Evolutionary conservation across 768 basidiomycete genomes (phyloP).

Genomic region (Hortiboletus campestris): DNA sequence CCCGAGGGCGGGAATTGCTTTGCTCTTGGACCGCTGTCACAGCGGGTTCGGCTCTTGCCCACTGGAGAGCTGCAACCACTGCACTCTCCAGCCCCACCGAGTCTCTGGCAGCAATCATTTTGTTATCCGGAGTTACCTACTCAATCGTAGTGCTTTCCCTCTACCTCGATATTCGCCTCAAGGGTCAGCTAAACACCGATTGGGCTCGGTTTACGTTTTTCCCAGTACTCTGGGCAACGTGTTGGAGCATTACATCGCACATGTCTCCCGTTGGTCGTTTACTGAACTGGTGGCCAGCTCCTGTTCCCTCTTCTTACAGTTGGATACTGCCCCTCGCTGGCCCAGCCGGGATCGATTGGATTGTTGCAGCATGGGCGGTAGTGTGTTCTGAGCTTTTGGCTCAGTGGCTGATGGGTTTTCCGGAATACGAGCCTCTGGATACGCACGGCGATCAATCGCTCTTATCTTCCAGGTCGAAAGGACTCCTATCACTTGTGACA

Average conservation of each 20-base stretch:
- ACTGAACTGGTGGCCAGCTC: constrained; percentile 59
- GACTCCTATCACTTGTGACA: constrained; percentile 36
- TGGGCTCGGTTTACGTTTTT: constrained; percentile 57
- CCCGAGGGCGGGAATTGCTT: constrained; percentile 27
- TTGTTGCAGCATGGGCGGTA: constrained; percentile 73
- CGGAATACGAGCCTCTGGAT: constrained; percentile 16
- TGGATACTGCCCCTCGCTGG: constrained; percentile 66
- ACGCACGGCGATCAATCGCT: not conserved
- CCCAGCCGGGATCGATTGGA: constrained; percentile 65
- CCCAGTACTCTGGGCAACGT: constrained; percentile 65
- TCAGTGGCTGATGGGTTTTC: constrained; percentile 53
- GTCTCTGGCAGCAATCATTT: constrained; percentile 47
- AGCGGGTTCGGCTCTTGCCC: constrained; percentile 41
- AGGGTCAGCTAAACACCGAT: constrained; percentile 24
- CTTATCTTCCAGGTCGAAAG: constrained; percentile 24
- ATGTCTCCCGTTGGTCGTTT: constrained; percentile 70
- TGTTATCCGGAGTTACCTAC: constrained; percentile 45
- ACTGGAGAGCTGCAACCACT: constrained; percentile 42
- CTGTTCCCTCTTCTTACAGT: constrained; percentile 52
- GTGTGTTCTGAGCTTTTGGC: constrained; percentile 54
- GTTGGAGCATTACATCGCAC: constrained; percentile 54
- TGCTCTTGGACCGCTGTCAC: constrained; percentile 40
- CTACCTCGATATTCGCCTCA: constrained; percentile 38
- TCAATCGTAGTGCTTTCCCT: constrained; percentile 39
- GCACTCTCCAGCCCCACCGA: constrained; percentile 54